These are phyloP conservation scores for Euphrasia arctica DNA, from an alignment of 305 asterid genomes.

Conservation along the genomic window DNA sequence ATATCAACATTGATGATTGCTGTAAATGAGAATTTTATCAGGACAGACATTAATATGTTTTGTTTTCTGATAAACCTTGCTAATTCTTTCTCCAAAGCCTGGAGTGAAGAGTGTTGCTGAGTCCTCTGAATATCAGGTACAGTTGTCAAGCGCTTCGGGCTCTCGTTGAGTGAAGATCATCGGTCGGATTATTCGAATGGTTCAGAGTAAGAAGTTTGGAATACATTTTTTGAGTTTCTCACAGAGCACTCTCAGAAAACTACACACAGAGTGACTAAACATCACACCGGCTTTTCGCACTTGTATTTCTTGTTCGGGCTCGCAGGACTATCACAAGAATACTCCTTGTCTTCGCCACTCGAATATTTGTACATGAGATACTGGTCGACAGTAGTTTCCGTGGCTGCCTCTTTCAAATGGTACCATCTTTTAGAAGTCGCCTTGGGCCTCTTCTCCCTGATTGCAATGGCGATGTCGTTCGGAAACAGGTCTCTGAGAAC, in stretches of 20 bases:
- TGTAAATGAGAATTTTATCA: no score
- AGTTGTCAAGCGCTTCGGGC: no score
- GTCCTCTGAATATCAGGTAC: neutral
- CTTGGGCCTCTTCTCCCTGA: constrained; percentile 43
- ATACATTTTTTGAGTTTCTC: neutral
- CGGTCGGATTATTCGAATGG: constrained; percentile 31
- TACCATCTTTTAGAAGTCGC: constrained; percentile 38
- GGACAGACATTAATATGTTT: no score
- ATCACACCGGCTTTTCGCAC: neutral
- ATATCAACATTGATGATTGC: no score
- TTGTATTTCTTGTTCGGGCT: constrained; percentile 18
- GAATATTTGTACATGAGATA: constrained; percentile 45
- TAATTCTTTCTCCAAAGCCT: no score
- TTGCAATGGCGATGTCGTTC: constrained; percentile 72
- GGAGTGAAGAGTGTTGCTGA: no score
- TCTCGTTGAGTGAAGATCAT: constrained; percentile 34
- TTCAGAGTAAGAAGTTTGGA: no score
- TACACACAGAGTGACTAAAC: constrained; percentile 2
- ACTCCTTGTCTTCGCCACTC: constrained; percentile 44
- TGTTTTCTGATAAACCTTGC: no score
- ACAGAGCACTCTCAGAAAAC: constrained; percentile 3
- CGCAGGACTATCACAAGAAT: constrained; percentile 27
- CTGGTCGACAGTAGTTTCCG: constrained; percentile 36
- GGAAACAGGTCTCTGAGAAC: constrained; percentile 65
- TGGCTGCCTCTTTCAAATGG: constrained; percentile 35